Conservation (phyloP, 129 eudicot genomes). For the Mikania micrantha region DNA sequence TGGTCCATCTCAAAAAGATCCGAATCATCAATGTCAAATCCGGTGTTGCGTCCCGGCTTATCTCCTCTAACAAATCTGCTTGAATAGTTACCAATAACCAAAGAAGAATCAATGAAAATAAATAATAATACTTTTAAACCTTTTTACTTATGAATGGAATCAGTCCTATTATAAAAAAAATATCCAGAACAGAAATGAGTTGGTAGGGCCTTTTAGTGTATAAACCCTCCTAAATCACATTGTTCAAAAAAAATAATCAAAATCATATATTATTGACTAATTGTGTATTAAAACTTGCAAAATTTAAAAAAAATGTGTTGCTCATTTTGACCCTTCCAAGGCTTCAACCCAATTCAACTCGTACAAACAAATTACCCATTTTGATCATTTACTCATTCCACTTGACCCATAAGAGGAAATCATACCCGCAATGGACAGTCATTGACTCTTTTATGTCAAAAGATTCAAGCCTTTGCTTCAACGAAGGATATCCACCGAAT, state of each 20-base stretch:
- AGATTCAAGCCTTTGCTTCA: constrained; percentile 69
- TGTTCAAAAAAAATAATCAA: background rate
- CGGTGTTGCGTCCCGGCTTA: constrained; percentile 70
- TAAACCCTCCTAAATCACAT: background rate
- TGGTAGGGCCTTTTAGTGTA: background rate
- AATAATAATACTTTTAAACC: background rate
- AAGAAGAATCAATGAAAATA: background rate
- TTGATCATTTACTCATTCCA: background rate
- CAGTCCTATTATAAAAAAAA: too few relatives aligned
- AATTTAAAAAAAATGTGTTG: background rate
- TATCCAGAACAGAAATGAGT: background rate
- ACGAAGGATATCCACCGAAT: constrained; percentile 95
- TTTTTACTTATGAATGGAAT: background rate
- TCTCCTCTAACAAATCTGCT: constrained; percentile 80
- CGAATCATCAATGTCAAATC: constrained; percentile 81
- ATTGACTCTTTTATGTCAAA: constrained; percentile 79
- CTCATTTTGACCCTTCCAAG: background rate
- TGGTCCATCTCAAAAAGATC: constrained; percentile 86
- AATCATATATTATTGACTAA: background rate
- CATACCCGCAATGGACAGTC: constrained; percentile 90
- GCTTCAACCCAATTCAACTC: background rate
- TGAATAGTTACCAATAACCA: constrained; percentile 7
- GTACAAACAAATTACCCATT: background rate
- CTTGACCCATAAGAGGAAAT: constrained; percentile 3
- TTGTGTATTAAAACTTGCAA: background rate